These are phyloP conservation scores for Elsinoe perseae DNA, from an alignment of 2,329 filamentous ascomycete species.

Conservation along the genomic window DNA sequence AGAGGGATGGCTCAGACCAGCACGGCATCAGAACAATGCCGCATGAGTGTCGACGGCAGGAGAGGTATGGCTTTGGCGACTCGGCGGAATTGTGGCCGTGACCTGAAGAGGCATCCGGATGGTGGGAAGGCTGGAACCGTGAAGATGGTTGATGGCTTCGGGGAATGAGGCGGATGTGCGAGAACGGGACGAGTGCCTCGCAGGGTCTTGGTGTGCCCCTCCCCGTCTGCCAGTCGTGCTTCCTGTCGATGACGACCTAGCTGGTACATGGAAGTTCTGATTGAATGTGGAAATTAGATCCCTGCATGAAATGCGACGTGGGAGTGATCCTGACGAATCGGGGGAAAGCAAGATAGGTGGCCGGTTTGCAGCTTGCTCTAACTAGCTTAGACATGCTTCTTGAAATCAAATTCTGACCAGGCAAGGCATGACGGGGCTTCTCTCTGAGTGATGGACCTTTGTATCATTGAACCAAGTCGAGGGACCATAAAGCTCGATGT, in stretches of 20 bases:
- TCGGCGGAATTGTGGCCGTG: background rate
- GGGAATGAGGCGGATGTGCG: background rate
- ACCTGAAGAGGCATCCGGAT: background rate
- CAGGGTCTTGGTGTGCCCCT: background rate
- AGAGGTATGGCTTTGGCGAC: background rate
- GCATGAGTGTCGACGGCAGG: background rate
- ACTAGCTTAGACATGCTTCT: background rate
- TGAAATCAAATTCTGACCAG: background rate
- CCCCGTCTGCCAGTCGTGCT: background rate
- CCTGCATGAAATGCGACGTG: background rate
- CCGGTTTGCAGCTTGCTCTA: background rate
- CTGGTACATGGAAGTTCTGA: too few species aligned
- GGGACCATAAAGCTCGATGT: background rate
- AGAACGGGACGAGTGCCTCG: background rate
- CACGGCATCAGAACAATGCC: too few species aligned
- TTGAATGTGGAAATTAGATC: background rate
- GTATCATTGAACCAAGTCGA: background rate
- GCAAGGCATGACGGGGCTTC: background rate
- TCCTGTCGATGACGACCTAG: background rate
- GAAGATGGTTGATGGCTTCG: background rate
- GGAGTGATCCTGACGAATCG: background rate
- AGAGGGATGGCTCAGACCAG: background rate
- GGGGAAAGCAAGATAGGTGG: background rate
- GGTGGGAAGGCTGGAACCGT: conserved; percentile 1
- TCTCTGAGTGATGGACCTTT: background rate